Conservation (phyloP, 306 rosid genomes). For the Senna tora region DNA sequence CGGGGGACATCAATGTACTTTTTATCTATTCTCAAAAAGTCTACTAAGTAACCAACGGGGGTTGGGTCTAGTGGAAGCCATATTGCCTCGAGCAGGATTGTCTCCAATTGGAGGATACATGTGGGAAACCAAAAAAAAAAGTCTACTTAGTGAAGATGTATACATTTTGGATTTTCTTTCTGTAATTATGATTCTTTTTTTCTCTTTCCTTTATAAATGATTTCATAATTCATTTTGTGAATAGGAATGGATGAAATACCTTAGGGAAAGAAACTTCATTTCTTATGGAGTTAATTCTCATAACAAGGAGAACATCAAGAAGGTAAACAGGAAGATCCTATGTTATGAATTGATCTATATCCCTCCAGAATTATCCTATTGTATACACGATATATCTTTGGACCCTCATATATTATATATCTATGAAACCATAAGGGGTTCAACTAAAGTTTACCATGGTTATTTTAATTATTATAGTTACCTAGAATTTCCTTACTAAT, state of each 20-base stretch:
- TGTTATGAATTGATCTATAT: conserved; percentile 19
- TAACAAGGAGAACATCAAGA: conserved; percentile 67
- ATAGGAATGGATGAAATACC: conserved; percentile 73
- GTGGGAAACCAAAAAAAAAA: no score
- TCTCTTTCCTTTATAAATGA: background rate
- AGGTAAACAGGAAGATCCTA: conserved; percentile 57
- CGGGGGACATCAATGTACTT: no score
- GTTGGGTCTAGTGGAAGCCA: no score
- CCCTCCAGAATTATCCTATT: background rate
- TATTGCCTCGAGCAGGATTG: no score
- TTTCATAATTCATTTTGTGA: conserved; percentile 13
- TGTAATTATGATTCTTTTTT: background rate
- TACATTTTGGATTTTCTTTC: no score
- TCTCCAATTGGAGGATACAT: no score
- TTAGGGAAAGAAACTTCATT: conserved; percentile 53
- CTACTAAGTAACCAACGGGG: no score
- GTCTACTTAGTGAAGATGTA: no score
- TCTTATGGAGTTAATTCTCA: conserved; percentile 83
- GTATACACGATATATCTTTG: background rate
- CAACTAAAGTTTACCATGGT: background rate
- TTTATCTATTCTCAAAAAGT: no score
- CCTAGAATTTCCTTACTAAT: no score
- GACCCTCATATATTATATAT: background rate
- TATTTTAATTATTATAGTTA: no score
- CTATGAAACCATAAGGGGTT: no score